Base-by-base conservation (phyloP, 257 asterid species). In the Mitragyna speciosa region DNA sequence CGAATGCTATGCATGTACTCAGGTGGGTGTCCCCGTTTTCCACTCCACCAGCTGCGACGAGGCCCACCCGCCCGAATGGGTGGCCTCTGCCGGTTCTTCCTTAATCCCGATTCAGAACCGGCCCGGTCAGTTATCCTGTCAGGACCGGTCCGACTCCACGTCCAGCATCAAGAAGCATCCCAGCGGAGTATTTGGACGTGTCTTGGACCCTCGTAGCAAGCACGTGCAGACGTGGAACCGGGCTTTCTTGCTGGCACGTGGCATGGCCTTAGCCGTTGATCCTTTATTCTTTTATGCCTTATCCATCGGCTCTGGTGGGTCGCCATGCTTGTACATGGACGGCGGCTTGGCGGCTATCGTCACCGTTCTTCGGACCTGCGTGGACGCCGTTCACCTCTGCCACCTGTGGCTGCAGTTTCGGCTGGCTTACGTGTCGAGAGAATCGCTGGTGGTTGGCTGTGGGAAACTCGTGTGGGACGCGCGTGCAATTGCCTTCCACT, bases 401-500 rank as follows among this genome's bases (percentile, higher is more conserved):
- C 97, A 95, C 72, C 52, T 95, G 86, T 89, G 93, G 93, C 81
- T 91, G 86, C 99, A 95, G 93, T 90, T 95, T 12, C 90, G 98
- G 58, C 80, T 92, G 54, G 99, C 99, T 0, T 95, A 92, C 88
- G 94, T 96, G 79, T 96, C 99, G 33, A 79, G 97, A 41, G 99
- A 94, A 45, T 96, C 99, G 26, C 81, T 96, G 58, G 99, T 94
- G 0, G 88, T 90, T 7, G 99, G 99, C 6, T 92, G 98, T 48
- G 99, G 99, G 82, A 96, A 96, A 83, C 97, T 96, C 49, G 99
- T 96, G 79, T 96, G 99, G 99, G 96, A 96, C 77, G 75, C 95
- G 77, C 98, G 94, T 75, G 94, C 95, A 64, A 78, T 96, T 65
- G 97, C 98, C 0, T 86, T 82, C 15, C 97, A 91, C 56, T 96